Base-by-base conservation (phyloP, 768 basidiomycete genomes). In the Grammothele lineata region DNA sequence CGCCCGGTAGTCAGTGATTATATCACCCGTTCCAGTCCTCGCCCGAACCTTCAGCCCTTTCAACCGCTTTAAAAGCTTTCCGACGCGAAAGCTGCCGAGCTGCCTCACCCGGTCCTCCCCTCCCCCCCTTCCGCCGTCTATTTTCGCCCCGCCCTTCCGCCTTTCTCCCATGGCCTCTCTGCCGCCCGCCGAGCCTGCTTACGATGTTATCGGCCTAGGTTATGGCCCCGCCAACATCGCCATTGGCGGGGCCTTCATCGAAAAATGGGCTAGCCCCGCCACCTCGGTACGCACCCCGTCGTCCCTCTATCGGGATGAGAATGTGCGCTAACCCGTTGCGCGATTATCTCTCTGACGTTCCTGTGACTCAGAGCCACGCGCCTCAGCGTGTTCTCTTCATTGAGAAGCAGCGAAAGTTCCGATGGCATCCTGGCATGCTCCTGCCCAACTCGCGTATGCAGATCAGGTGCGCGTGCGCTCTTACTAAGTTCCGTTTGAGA, bases 341-440 rank as follows among this genome's bases (percentile, higher is more conserved):
- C 8, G 35, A 24, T 37, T 41, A 26, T 32, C 26, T 25, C 12
- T 15, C 32, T 12, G 7, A 17, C 23, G 27, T 19, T 32, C 47
- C 11, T 30, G 45, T 47, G 41, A 53, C 24, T n/a, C 47, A 53
- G 47, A 35, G 25, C 34, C 43, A 46, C 26, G 43, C 40, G 41
- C 43, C 57, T 26, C 69, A 47, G 52, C 58, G 57, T 57, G 55
- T 66, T 10, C 64, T 74, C 40, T 79, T 78, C 62, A 65, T 78
- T 33, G 78, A 78, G 60, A 73, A 66, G 55, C 69, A 77, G 30
- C 53, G 62, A 1, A 56, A 63, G 44, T 78, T 79, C 56, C 65
- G 64, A 44, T 79, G 78, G 78, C 78, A 80, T 56, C 76, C 76
- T 19, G 76, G 73, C 11, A 78, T 78, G 76, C 68, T 78, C 37